Base-by-base conservation (phyloP, 768 basidiomycete genomes). In the Auriculariales sp. region DNA sequence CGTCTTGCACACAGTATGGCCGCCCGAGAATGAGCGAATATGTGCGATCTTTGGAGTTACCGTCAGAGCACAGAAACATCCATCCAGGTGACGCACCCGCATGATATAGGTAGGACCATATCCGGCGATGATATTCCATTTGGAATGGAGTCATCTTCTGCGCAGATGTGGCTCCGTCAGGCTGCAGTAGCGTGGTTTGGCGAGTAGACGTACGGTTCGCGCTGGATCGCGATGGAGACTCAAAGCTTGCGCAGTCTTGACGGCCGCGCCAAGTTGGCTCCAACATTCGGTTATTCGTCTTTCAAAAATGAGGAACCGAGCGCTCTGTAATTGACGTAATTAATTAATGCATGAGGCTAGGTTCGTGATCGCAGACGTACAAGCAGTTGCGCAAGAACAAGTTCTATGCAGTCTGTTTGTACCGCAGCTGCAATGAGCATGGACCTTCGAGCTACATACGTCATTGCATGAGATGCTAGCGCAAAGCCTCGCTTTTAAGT, bases 61-160 rank as follows among this genome's bases (percentile, higher is more conserved):
- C 22, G 39, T 19, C 39, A 19, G 39, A 5, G 22, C 11, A 12
- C 10, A 44, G 17, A 44, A 44, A 12, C 22, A 24, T 22, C 6
- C 1, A 44, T 19, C 22, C 17, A 19, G 39, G 22, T 44, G 15
- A n/a, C n/a, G n/a, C 27, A 64, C 95, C 92, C 3, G 92, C 91
- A 60, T 97, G 92, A 60, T 94, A 93, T 1, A 95, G 67, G 61
- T 89, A 88, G 3, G 87, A 87, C 92, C 92, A 97, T 55, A 94
- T 81, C 28, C 91, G 77, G 52, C 92, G 75, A 45, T 93, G 75
- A 57, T 95, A 91, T 66, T 97, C 91, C 4, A 86, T 80, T 54
- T 82, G 78, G 49, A 76, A 70, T 2, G 81, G 75, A 36, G 84
- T 80, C 64, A 90, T 73, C 32, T 79, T 77, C 82, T 88, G 56